These are phyloP conservation scores for Alloascoidea africana DNA, from an alignment of 805 yeast species.

Conservation along the genomic window DNA sequence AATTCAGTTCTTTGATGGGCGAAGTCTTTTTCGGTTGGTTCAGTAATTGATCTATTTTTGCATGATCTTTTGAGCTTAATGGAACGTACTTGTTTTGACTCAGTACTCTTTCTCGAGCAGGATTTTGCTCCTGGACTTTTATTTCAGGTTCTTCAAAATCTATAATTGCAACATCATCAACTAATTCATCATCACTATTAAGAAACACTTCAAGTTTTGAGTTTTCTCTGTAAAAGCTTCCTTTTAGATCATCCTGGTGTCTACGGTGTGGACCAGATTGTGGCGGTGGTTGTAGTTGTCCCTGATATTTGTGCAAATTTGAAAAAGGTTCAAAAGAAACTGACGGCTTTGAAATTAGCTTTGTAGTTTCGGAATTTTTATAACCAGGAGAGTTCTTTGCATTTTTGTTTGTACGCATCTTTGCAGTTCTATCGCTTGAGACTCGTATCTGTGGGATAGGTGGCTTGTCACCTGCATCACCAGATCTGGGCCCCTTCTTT, in stretches of 20 bases:
- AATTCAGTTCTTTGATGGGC: neutral
- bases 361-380: no score
- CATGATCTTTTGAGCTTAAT: neutral
- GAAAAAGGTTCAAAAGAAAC: no score
- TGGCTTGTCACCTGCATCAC: no score
- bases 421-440: no score
- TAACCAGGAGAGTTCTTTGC: no score
- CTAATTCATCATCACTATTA: neutral
- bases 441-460: no score
- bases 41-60: neutral
- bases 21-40: neutral
- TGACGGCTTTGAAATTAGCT: no score
- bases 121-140: neutral
- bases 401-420: no score
- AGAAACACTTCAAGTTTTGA: neutral
- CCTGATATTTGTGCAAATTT: neutral
- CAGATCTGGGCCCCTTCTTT: no score
- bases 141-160: neutral
- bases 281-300: no score
- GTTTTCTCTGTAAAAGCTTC: neutral
- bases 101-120: no score
- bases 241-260: neutral
- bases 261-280: neutral
- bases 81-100: neutral
- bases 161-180: conserved; percentile 1